Evolutionary conservation across 202 grass and related monocot genomes (phyloP).

Genomic region (Cymbopogon flexuosus): DNA sequence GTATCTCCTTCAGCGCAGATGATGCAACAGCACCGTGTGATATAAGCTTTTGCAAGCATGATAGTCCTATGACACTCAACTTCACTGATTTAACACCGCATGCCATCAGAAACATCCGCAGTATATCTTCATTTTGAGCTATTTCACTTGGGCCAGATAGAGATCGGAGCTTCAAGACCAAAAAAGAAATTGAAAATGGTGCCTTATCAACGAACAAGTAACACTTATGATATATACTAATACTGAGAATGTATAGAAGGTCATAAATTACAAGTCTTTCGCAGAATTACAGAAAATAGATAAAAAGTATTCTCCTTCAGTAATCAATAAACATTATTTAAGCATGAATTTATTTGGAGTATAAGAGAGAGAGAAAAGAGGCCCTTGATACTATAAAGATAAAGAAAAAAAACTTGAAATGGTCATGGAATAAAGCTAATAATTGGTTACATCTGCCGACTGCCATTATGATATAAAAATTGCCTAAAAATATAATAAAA

Average conservation of each 20-base stretch:
- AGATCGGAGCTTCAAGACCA: conserved; percentile 70
- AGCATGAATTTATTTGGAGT: background rate
- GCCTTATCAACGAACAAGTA: conserved; percentile 18
- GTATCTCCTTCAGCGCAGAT: conserved; percentile 86
- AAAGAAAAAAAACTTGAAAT: conserved; percentile 5
- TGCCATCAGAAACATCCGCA: conserved; percentile 92
- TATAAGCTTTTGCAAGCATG: conserved; percentile 98
- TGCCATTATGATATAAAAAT: conserved; percentile 18
- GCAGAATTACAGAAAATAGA: background rate
- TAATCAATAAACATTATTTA: conserved; percentile 9
- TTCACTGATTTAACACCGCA: conserved; percentile 89
- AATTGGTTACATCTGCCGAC: background rate
- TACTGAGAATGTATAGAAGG: conserved; percentile 1
- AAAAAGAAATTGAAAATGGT: conserved; percentile 2
- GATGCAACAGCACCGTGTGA: conserved; percentile 74
- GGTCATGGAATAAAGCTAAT: conserved; percentile 2
- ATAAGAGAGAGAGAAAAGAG: background rate
- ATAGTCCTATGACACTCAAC: conserved; percentile 93
- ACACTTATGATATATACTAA: background rate
- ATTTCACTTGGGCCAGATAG: conserved; percentile 83
- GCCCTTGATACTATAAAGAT: background rate
- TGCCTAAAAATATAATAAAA: background rate
- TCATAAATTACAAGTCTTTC: background rate
- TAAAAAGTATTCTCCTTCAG: background rate
- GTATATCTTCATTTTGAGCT: conserved; percentile 81